These are phyloP conservation scores for Suillus americanus DNA, from an alignment of 768 basidiomycete species.

Conservation along the genomic window DNA sequence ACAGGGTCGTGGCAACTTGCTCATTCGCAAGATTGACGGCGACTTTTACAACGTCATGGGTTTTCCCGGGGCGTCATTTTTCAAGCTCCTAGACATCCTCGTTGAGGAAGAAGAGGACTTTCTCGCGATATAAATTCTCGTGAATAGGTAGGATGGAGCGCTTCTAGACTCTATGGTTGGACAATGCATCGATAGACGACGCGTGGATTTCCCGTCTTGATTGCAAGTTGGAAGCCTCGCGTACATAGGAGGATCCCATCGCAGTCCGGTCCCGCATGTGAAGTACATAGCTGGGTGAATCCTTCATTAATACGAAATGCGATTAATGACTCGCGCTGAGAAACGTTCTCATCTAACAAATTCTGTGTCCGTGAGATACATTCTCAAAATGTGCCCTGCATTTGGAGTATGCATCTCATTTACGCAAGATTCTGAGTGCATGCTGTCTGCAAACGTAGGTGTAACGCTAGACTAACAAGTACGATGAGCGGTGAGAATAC, in stretches of 20 bases:
- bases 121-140: slow-evolving; percentile 30
- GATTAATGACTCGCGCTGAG: background rate
- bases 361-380: background rate
- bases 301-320: background rate
- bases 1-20: slow-evolving; percentile 77
- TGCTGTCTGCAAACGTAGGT: background rate
- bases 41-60: slow-evolving; percentile 91
- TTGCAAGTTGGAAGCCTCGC: background rate
- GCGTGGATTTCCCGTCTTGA: background rate
- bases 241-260: background rate
- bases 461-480: background rate
- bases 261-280: background rate
- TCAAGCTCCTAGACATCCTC: slow-evolving; percentile 67
- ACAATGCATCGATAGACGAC: background rate
- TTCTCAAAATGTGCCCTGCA: background rate
- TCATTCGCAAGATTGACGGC: slow-evolving; percentile 85
- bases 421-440: background rate
- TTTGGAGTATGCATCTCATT: background rate
- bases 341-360: background rate
- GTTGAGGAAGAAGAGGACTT: slow-evolving; percentile 79
- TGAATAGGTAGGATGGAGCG: background rate
- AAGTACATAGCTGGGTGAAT: background rate
- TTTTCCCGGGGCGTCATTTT: slow-evolving; percentile 87
- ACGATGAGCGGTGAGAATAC: background rate
- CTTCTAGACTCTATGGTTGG: background rate